phyloP scores from a whole-genome alignment of 2,329 filamentous ascomycete species.

The Aureobasidium sp. region DNA sequence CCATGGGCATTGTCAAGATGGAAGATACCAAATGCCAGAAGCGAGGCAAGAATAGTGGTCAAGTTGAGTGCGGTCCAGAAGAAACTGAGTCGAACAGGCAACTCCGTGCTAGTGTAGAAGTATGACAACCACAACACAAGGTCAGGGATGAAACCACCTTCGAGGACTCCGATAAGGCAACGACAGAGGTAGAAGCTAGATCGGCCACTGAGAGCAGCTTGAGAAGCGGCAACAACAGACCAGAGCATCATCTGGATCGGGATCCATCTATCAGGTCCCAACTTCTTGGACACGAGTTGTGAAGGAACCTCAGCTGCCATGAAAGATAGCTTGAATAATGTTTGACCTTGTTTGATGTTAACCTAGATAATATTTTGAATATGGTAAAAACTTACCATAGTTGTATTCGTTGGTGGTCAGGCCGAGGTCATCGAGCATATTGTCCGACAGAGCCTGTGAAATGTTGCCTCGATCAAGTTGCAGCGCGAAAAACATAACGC shows the following conservation, averaged over 20 bases:
- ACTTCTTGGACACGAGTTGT: constrained; percentile 39
- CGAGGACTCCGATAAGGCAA: neutral
- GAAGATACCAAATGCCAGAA: constrained; percentile 22
- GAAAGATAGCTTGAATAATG: constrained; percentile 24
- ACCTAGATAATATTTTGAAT: constrained; percentile 17
- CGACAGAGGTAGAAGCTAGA: constrained; percentile 19
- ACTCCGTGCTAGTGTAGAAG: constrained; percentile 37
- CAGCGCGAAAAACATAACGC: neutral
- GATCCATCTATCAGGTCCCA: constrained; percentile 39
- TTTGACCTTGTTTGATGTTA: neutral
- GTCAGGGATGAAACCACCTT: constrained; percentile 12
- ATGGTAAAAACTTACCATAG: constrained; percentile 20
- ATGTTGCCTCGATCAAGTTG: constrained; percentile 20
- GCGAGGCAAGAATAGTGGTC: constrained; percentile 22
- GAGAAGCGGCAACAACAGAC: constrained; percentile 28
- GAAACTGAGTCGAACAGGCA: constrained; percentile 32
- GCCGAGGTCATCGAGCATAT: constrained; percentile 16
- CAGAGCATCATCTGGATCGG: constrained; percentile 28
- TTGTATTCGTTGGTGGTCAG: constrained; percentile 29
- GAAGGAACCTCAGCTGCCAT: constrained; percentile 21
- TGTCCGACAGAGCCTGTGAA: constrained; percentile 16
- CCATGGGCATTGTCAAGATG: constrained; percentile 19
- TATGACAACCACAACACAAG: constrained; percentile 31
- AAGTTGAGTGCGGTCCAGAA: constrained; percentile 21
- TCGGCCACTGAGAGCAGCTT: constrained; percentile 28